Evolutionary conservation across 371 early-diverging fungal species (phyloP), one percentile per base, ranked within the genome.

Genomic region (Paramicrosporidium saccamoebae): DNA sequence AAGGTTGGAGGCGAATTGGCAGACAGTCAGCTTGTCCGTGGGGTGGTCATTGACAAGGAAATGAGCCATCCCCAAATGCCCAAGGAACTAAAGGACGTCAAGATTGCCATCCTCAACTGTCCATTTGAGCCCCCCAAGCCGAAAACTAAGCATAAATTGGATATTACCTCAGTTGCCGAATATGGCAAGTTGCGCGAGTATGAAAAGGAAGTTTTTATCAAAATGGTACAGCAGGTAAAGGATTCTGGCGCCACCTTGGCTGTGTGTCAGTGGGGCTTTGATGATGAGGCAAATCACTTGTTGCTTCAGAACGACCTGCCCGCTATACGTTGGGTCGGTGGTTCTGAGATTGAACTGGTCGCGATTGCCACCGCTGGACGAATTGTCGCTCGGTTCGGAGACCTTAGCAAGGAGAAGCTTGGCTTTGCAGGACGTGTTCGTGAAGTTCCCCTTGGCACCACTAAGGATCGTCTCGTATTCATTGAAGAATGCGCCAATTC

Each of bases 81-180:
- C 21, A 84, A 84, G 33, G 74, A 78, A 41, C 56, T 96, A 28
- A 51, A 56, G 26, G 69, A 97, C 43, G 95, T 86, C 41, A 75
- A 72, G 48, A 71, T 99, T 35, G 97, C 96, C 18, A 78, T 99
- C 30, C 48, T 99, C 17, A 94, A 92, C 16, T 98, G 98, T 52
- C 88, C 99, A 16, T 99, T 99, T 46, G 99, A 99, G 58, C 98
- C 97, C 22, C 98, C 98, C 31, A 94, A 95, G 60, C 84, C 98
- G 39, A 98, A 99, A 61, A 96, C 92, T 38, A 98, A 99, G 69
- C 96, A 96, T 46, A 79, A 82, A 57, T 57, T 98, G 23, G 82
- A 92, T 35, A 90, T 99, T 38, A 72, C 72, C 10, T 67, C 67
- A 6, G 92, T 82, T 12, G 90, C 92, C 40, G 96, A 95, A 48